Percentiles rank a stretch among this genome's conserved stretches.
These are phyloP conservation scores for Yamadazyma pseudoaaseri DNA, from an alignment of 1,139 yeast species.

Conservation along the genomic window DNA sequence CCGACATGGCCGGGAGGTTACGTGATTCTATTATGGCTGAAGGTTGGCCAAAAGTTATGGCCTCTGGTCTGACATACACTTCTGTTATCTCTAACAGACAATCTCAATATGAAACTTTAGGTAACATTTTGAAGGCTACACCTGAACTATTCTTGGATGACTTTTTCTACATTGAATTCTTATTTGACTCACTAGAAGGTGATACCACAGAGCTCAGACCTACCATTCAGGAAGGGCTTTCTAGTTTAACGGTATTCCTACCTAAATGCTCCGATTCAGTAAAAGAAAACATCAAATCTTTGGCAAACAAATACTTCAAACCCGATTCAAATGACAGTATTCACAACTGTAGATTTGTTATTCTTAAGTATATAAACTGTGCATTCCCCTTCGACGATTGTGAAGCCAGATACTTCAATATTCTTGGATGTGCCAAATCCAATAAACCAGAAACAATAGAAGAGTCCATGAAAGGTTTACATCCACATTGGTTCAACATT, in stretches of 20 bases:
- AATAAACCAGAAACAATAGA: conserved; percentile 75
- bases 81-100: conserved; percentile 47
- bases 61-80: conserved; percentile 32
- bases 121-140: conserved; percentile 56
- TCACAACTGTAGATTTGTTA: conserved; percentile 53
- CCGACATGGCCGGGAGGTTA: conserved; percentile 48
- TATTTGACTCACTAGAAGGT: conserved; percentile 69
- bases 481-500: conserved; percentile 68
- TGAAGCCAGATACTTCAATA: conserved; percentile 65
- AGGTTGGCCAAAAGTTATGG: conserved; percentile 53
- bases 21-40: conserved; percentile 50
- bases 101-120: conserved; percentile 75
- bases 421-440: conserved; percentile 57
- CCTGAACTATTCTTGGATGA: conserved; percentile 45
- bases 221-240: conserved; percentile 71
- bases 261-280: conserved; percentile 36
- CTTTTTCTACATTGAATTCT: conserved; percentile 56
- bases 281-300: conserved; percentile 41
- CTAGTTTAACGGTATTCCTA: conserved; percentile 55
- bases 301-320: conserved; percentile 41
- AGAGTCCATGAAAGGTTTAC: conserved; percentile 79
- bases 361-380: conserved; percentile 64
- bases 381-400: conserved; percentile 69
- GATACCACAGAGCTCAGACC: conserved; percentile 65
- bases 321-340: conserved; percentile 22